Percentiles rank a stretch among this genome's conserved stretches.
These are phyloP conservation scores for Trypanosoma mega DNA, from an alignment of 208 protist species.

Conservation along the genomic window DNA sequence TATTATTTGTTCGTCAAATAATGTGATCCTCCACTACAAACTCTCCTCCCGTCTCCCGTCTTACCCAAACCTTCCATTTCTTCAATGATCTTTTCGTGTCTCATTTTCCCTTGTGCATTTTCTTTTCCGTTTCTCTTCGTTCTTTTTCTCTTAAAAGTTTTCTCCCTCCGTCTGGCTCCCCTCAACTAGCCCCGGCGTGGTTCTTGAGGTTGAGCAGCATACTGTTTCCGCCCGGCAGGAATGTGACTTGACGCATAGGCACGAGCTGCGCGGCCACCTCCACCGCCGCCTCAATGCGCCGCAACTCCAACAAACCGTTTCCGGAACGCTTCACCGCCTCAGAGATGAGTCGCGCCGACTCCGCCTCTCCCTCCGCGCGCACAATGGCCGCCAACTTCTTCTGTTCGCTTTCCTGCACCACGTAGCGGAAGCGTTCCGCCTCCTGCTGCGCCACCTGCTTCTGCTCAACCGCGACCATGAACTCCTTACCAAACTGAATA, in stretches of 20 bases:
- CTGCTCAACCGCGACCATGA: conserved; percentile 95
- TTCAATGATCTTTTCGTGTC: too few relatives aligned
- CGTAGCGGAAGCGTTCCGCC: conserved; percentile 93
- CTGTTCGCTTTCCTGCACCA: conserved; percentile 95
- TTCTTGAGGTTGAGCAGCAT: conserved; percentile 70
- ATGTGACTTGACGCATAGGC: conserved; percentile 78
- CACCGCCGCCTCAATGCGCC: conserved; percentile 95
- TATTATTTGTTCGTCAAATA: too few relatives aligned
- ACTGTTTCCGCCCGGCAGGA: conserved; percentile 65
- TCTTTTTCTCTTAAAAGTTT: conserved; percentile 3
- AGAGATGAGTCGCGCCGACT: conserved; percentile 92
- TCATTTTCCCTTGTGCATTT: too few relatives aligned
- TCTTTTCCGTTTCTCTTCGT: too few relatives aligned
- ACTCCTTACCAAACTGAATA: conserved; percentile 95
- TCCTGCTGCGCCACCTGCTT: conserved; percentile 98
- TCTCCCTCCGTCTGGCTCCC: background rate
- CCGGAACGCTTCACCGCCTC: conserved; percentile 83
- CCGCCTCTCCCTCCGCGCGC: conserved; percentile 93
- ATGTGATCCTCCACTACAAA: background rate
- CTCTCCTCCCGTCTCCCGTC: too few relatives aligned
- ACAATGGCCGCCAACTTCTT: conserved; percentile 93
- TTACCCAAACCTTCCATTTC: too few relatives aligned
- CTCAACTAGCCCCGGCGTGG: background rate
- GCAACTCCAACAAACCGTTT: conserved; percentile 91
- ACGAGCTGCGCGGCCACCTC: conserved; percentile 93